Conservation (phyloP, 2,329 filamentous ascomycete genomes). For the Cladosporium sp. region DNA sequence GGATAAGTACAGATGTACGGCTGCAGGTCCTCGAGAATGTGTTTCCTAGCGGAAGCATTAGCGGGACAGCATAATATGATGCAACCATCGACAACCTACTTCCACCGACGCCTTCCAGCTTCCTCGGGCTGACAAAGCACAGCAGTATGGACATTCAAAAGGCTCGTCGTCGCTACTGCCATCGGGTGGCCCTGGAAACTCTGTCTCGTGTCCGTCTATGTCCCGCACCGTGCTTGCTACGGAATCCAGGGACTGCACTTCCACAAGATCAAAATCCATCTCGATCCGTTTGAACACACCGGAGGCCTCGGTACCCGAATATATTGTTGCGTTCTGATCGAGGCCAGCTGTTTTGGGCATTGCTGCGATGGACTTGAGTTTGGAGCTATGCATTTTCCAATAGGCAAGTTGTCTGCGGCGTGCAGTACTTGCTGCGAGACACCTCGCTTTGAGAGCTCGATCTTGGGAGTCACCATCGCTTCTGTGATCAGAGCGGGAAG, state of each 20-base stretch:
- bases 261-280: background rate
- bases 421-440: background rate
- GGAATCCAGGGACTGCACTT: background rate
- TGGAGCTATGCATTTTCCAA: background rate
- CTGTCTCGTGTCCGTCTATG: background rate
- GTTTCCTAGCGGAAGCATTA: background rate
- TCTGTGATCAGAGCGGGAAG: background rate
- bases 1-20: slow-evolving; percentile 9
- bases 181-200: background rate
- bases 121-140: background rate
- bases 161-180: background rate
- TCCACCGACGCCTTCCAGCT: background rate
- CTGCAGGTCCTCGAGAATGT: slow-evolving; percentile 7
- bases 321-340: background rate
- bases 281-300: background rate
- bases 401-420: slow-evolving; percentile 4
- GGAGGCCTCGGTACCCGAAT: background rate
- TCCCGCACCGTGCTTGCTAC: slow-evolving; percentile 2
- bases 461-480: background rate
- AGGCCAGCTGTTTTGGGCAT: background rate
- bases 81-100: background rate
- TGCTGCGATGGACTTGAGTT: background rate
- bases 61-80: background rate
- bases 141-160: slow-evolving; percentile 8
- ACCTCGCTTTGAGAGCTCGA: background rate